Evolutionary conservation across 495 filamentous ascomycete species (phyloP).

Genomic region (Aspergillus bertholletiae): DNA sequence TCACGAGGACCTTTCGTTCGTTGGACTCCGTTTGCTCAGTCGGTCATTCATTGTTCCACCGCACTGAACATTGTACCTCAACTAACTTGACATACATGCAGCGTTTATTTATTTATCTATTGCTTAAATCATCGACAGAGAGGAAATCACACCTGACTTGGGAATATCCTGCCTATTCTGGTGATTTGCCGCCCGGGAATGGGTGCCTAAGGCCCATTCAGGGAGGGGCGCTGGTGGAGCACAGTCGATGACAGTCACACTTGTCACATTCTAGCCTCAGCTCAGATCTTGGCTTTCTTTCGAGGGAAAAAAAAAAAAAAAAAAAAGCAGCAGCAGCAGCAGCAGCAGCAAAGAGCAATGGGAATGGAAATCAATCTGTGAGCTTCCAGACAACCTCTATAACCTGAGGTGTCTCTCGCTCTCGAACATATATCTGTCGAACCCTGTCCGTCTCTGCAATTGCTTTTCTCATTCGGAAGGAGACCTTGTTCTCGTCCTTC

Average conservation of each 20-base stretch:
- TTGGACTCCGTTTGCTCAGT: too few species aligned
- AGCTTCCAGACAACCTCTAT: constrained; percentile 21
- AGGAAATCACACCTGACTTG: background rate
- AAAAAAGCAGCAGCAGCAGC: too few species aligned
- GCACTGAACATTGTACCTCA: too few species aligned
- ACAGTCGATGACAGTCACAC: background rate
- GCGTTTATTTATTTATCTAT: background rate
- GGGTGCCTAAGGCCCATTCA: background rate
- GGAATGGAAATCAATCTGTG: background rate
- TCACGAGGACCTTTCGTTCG: too few species aligned
- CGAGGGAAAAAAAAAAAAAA: too few species aligned
- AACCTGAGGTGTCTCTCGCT: constrained; percentile 13
- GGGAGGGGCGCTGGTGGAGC: background rate
- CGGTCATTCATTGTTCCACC: too few species aligned
- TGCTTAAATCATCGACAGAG: background rate
- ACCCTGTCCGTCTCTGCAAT: constrained; percentile 9
- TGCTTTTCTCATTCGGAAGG: constrained; percentile 12
- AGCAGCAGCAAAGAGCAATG: too few species aligned
- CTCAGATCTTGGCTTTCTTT: background rate
- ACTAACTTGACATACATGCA: too few species aligned
- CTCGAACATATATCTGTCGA: constrained; percentile 17
- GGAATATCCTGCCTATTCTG: background rate
- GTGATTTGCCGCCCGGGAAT: background rate
- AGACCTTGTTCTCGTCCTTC: constrained; percentile 18
- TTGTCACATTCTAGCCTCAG: background rate